Evolutionary conservation across 306 rosid species (phyloP), one percentile per base, ranked within the genome.

Genomic region (Pachyrhizus erosus): DNA sequence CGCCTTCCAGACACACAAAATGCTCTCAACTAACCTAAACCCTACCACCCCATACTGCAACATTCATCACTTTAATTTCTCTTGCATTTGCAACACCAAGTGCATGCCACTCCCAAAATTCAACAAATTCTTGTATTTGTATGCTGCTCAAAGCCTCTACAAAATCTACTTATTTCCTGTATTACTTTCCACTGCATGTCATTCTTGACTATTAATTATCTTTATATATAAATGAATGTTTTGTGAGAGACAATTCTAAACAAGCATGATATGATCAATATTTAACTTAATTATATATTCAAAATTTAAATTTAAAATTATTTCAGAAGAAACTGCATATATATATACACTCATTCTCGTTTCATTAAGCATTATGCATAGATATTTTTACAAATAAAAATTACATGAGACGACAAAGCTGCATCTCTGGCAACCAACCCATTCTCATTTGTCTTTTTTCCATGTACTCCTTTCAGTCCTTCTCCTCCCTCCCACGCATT

Each of bases 391-490:
- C 15, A 26, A 29, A 31, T 1, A 6, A 75, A 57, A 23, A 57
- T 14, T 23, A 4, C 46, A 65, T 9, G 62, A 78, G 5, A 24
- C 24, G 84, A 80, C 52, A 80, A 21, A 71, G 2, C 15, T 58
- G 78, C 51, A 45, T 58, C 13, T 45, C 73, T 71, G 84, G 84
- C 84, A 80, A 18, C 60, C 37, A 42, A 55, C 57, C 75, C n/a
- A 18, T 57, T 40, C 61, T 51, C 71, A 13, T 48, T 1, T 79
- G 83, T 71, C 78, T 1, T 80, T 71, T 58, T 58, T 24, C 7
- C 0, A 0, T 33, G 31, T 26, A 27, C 51, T 48, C 74, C 4
- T 23, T 12, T 49, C 46, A 3, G n/a, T n/a, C n/a, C 15, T 2
- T 9, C 4, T 72, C 10, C 69, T 13, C 39, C 27, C 9, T 37